Percentiles rank a stretch among this genome's conserved stretches.
Evolutionary conservation across 179 eudicot species (phyloP).

Genomic region (Amaranthus tricolor): DNA sequence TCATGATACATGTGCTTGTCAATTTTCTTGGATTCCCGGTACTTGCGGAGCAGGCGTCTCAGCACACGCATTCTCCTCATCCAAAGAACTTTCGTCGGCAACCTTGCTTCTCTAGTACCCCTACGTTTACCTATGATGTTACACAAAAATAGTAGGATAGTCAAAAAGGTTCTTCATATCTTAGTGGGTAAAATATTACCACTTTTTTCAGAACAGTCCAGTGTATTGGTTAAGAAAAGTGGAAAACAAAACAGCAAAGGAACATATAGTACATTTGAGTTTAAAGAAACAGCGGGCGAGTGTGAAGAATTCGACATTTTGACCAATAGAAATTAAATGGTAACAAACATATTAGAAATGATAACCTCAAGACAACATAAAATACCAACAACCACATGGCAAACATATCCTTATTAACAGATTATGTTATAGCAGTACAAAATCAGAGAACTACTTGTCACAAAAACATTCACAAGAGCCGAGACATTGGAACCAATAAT

Average conservation of each 20-base stretch:
- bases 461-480: too few relatives aligned
- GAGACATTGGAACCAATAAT: background rate
- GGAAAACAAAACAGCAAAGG: background rate
- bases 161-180: background rate
- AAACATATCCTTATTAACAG: too few relatives aligned
- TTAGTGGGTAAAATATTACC: too few relatives aligned
- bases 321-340: background rate
- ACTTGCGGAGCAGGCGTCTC: slow-evolving; percentile 87
- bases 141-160: background rate
- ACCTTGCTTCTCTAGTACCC: slow-evolving; percentile 97
- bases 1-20: slow-evolving; percentile 99
- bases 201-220: background rate
- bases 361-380: background rate
- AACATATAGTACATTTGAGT: background rate
- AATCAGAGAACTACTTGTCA: too few relatives aligned
- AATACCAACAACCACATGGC: too few relatives aligned
- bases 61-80: slow-evolving; percentile 98
- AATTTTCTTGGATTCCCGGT: slow-evolving; percentile 88
- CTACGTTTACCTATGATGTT: slow-evolving; percentile 67
- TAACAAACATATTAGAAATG: background rate
- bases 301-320: background rate
- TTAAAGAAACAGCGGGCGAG: background rate
- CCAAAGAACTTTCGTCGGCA: slow-evolving; percentile 91
- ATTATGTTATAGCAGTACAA: too few relatives aligned
- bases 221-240: too few relatives aligned